Evolutionary conservation across 768 basidiomycete genomes (phyloP).

Genomic region (Kwoniella sp.): DNA sequence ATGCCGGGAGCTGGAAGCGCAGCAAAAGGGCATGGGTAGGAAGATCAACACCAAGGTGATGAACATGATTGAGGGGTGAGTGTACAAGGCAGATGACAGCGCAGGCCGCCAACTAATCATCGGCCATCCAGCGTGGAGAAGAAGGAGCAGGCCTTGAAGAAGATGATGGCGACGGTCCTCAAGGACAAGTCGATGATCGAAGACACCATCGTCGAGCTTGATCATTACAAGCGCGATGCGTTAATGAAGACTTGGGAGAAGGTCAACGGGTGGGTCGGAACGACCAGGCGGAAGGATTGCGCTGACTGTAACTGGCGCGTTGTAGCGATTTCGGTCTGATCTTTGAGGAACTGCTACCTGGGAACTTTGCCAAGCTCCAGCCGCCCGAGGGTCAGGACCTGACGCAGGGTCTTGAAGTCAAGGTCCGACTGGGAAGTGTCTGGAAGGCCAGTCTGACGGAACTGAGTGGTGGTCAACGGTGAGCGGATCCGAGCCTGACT

Average conservation of each 20-base stretch:
- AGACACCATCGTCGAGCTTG: conserved; percentile 84
- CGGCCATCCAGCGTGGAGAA: conserved; percentile 89
- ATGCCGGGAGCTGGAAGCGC: conserved; percentile 67
- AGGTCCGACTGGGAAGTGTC: conserved; percentile 85
- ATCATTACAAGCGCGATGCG: conserved; percentile 89
- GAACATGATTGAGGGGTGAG: conserved; percentile 90
- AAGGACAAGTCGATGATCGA: conserved; percentile 95
- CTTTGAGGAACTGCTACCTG: conserved; percentile 89
- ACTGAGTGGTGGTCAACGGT: conserved; percentile 95
- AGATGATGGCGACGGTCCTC: conserved; percentile 79
- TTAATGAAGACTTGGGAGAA: conserved; percentile 93
- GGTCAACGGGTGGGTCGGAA: conserved; percentile 68
- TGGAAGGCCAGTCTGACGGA: conserved; percentile 99
- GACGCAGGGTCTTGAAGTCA: conserved; percentile 93
- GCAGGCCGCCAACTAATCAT: too few relatives aligned
- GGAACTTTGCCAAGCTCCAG: conserved; percentile 91
- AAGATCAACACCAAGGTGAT: conserved; percentile 93
- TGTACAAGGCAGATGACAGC: too few relatives aligned
- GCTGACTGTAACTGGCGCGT: neutral
- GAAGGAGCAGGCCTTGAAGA: conserved; percentile 76
- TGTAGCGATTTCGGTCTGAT: conserved; percentile 89
- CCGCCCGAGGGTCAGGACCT: conserved; percentile 90
- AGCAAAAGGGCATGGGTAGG: conserved; percentile 84
- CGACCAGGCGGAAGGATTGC: neutral
- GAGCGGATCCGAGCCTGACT: conserved; percentile 33